Evolutionary conservation across 2,329 filamentous ascomycete species (phyloP).

Genomic region (Ceratocystis cubensis): DNA sequence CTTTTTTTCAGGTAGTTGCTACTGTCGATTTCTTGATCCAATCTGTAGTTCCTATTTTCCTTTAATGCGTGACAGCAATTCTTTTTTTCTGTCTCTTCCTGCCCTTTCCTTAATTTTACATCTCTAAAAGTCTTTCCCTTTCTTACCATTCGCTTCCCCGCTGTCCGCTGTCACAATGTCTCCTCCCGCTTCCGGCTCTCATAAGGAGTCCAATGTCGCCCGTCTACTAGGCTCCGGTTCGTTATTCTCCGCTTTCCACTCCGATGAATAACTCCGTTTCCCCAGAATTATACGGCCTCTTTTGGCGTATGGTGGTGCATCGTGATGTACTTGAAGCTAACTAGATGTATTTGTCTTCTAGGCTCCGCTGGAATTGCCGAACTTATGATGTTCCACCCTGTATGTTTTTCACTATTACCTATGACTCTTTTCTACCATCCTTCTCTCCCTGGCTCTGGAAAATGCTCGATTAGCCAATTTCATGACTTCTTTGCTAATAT

Average conservation of each 20-base stretch:
- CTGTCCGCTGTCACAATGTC: slow-evolving; percentile 31
- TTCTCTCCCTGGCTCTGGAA: not conserved
- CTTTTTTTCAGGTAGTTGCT: slow-evolving; percentile 1
- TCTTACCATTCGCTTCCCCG: slow-evolving; percentile 1
- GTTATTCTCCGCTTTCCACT: slow-evolving; percentile 21
- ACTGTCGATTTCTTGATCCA: not conserved
- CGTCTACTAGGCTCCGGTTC: slow-evolving; percentile 83
- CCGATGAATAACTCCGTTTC: not conserved
- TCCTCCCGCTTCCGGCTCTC: slow-evolving; percentile 42
- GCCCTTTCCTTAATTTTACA: not conserved
- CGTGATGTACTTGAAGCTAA: not conserved
- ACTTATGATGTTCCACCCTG: slow-evolving; percentile 83
- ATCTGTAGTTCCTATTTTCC: not conserved
- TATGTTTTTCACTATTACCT: slow-evolving; percentile 32
- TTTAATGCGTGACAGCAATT: not conserved
- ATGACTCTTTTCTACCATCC: not conserved
- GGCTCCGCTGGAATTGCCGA: slow-evolving; percentile 89
- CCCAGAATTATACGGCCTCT: not conserved
- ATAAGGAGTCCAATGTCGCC: slow-evolving; percentile 82
- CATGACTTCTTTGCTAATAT: slow-evolving; percentile 3
- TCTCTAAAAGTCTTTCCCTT: slow-evolving; percentile 3
- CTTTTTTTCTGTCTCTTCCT: not conserved
- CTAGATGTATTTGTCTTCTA: slow-evolving; percentile 30
- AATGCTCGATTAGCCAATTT: not conserved
- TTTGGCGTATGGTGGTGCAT: not conserved